Conservation (phyloP, 345 rosid species). For the Lepidium didymum region DNA sequence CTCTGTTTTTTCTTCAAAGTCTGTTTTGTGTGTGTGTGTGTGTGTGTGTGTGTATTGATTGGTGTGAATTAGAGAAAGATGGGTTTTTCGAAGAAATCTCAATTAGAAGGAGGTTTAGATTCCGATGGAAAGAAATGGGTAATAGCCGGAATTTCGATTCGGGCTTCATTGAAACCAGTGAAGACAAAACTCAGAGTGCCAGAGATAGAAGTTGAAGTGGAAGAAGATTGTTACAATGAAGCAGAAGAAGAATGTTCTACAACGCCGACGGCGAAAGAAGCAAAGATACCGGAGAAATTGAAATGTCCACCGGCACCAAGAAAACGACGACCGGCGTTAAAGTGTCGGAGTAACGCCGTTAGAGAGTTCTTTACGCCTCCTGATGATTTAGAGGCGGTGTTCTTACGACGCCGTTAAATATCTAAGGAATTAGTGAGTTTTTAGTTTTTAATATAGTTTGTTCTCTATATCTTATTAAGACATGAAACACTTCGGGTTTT, state of each 20-base stretch:
- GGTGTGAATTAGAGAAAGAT: conserved; percentile 21
- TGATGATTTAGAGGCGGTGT: conserved; percentile 64
- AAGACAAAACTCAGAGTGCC: conserved; percentile 44
- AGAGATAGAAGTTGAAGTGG: conserved; percentile 32
- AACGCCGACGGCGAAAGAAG: conserved; percentile 72
- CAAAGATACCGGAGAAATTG: conserved; percentile 63
- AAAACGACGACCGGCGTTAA: conserved; percentile 54
- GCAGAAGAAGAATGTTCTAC: conserved; percentile 51
- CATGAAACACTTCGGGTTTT: background rate
- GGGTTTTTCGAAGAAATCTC: conserved; percentile 72
- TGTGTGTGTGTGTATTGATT: background rate
- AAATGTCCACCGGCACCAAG: conserved; percentile 84
- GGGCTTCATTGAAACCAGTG: conserved; percentile 60
- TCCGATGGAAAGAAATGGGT: conserved; percentile 71
- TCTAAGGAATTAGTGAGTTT: conserved; percentile 12
- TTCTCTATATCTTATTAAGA: background rate
- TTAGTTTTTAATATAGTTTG: background rate
- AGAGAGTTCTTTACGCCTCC: conserved; percentile 83
- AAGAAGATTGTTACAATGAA: conserved; percentile 13
- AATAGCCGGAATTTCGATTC: conserved; percentile 55
- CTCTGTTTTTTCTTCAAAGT: background rate
- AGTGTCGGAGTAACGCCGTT: conserved; percentile 43
- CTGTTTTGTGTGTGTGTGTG: background rate
- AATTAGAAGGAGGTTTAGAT: conserved; percentile 46
- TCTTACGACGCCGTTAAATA: conserved; percentile 37